Evolutionary conservation across 106 monocot species (phyloP), one percentile per base, ranked within the genome.

Genomic region (Dioscorea alata): DNA sequence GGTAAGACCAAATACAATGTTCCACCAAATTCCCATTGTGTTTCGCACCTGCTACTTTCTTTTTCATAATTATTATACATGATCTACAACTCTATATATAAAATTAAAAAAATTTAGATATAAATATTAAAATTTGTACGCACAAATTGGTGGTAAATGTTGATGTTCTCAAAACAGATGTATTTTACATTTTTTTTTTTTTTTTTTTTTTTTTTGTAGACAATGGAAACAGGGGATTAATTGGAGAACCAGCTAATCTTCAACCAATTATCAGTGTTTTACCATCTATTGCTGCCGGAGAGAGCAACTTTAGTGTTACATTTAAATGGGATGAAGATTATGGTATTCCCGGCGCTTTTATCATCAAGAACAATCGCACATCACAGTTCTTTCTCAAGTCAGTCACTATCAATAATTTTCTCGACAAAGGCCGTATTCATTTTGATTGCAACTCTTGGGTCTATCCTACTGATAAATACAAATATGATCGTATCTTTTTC

Each of bases 401-500:
- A 12, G 19, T 91, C 19, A 85, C 91, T 0, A 63, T 92, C 10
- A 69, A 82, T 0, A 66, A 61, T 21, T 65, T 84, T 58, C 91
- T 74, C 2, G 69, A 66, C 13, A 42, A 49, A 57, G 78, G 82
- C 18, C 31, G 34, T 0, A 50, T 88, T 42, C 74, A 77, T 62
- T 91, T 91, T 63, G 82, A 78, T 17, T 87, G 87, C 60, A 91
- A 88, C 67, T 91, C 91, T 14, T 91, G 91, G 91, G 85, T 91
- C 59, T 91, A 88, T 50, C 82, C 87, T 0, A 67, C 16, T 31
- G 63, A 33, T 24, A 80, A 70, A 18, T 92, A 92, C 73, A 60
- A 60, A 0, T 82, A 88, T 23, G 75, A 91, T 34, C 81, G 87
- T 8, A 50, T 91, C 75, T 91, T 91, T 80, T 91, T 91, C 63